Evolutionary conservation across 2,329 filamentous ascomycete genomes (phyloP), one percentile per base, ranked within the genome.

Genomic region (Fusarium mangiferae): DNA sequence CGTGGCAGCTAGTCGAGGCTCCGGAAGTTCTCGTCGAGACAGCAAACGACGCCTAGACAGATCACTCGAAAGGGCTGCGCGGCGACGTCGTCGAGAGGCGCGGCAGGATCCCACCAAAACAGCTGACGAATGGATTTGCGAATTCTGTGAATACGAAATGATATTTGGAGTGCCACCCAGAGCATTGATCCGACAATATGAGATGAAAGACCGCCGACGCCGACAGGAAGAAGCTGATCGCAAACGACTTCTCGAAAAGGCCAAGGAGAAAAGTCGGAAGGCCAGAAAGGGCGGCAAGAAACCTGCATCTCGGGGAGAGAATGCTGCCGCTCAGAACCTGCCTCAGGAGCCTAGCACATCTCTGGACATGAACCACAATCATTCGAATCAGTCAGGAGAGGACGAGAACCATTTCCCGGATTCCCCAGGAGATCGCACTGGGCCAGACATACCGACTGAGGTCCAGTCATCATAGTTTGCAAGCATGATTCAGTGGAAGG

Each of bases 111-210:
- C 93, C 4, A 93, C 93, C 4, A 84, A 85, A 38, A 76, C 77
- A 4, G 92, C 94, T 74, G 94, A 98, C 70, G 89, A 95, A 57
- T 98, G 95, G 94, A 95, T 98, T 52, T 99, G 96, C 83, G 94
- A 98, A 79, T 98, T 98, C 81, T 99, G 96, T 85, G 96, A 99
- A 82, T 99, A 98, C 80, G 96, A 98, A 83, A 90, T 91, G 59
- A 98, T 99, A 56, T 98, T 98, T 81, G 96, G 96, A n/a, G 88
- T 88, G 59, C 93, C 93, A 6, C 96, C 96, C 0, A 89, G 90
- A 77, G 94, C 94, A 56, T 85, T 99, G 62, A 97, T 98, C 72
- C 90, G 94, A 45, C 91, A 95, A 71, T 99, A 98, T 80, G 96
- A 99, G 83, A 93, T 96, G 80, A 98, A 98, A 82, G 96, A 98